Evolutionary conservation across 805 yeast genomes (phyloP), one percentile per base, ranked within the genome.

Genomic region (Dipodascus albidus): DNA sequence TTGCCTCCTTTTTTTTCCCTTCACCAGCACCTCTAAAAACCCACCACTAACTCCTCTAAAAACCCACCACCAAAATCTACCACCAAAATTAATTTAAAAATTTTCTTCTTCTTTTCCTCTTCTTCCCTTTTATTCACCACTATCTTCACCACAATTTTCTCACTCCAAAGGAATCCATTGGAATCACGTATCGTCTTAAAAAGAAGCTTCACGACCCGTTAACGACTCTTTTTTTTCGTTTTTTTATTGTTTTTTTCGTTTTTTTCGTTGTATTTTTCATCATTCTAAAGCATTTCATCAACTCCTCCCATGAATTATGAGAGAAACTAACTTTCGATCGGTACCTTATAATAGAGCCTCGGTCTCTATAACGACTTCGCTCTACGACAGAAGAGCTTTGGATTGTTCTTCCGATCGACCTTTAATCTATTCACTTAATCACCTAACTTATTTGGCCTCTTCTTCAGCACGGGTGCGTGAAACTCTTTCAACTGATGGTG

Each of bases 341-440:
- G 79, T 88, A 50, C 69, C 82, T 51, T 78, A 82, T 53, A 93
- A 91, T 71, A 78, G 84, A 65, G 97, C 99, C 2, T 89, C 96
- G n/a, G 87, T 90, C 24, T 82, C 90, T 23, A 88, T 91, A 56
- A 84, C 96, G 4, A 80, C 96, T 23, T 82, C 91, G 20, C 78
- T 91, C 27, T 91, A 91, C 66, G 98, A 91, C 69, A 72, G 98
- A 55, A 71, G 98, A 51, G 97, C 98, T 0, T 74, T 91, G 52
- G 98, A 93, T 66, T 86, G 90, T 58, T 85, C 96, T 1, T 80
- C 88, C 24, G 90, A 87, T 64, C 81, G 85, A 59, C 97, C 99
- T 0, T 74, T 91, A 54, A 93, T 93, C 56, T 89, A 88, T 74
- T 87, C 96, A 4, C 73, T 91, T 61, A 91, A 90, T 67, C 95